Conservation (phyloP, 441 rosid species). For the Gossypium trilobum region DNA sequence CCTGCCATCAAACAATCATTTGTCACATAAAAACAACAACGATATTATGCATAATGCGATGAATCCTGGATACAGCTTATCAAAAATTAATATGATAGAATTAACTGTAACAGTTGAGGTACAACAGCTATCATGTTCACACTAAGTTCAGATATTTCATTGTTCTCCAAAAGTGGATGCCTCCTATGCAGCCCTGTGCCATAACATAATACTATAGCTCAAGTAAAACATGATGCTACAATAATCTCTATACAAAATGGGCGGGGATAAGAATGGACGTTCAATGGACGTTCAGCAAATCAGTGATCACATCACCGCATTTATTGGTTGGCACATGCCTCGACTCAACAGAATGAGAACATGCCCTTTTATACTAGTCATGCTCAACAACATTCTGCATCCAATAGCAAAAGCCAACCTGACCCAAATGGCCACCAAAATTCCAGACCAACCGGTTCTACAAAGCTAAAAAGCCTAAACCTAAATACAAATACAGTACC, state of each 20-base stretch:
- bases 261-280: background rate
- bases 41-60: background rate
- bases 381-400: background rate
- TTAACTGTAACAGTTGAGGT: background rate
- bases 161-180: background rate
- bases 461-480: background rate
- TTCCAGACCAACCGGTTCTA: background rate
- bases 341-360: background rate
- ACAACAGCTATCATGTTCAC: background rate
- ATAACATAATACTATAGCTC: background rate
- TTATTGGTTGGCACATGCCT: background rate
- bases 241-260: background rate
- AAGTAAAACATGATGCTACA: background rate
- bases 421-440: background rate
- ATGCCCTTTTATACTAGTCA: background rate
- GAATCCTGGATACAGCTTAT: background rate
- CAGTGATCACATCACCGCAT: background rate
- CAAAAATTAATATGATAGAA: background rate
- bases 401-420: background rate
- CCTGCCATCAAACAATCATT: constrained; percentile 46
- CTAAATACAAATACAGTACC: background rate
- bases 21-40: background rate
- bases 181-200: background rate
- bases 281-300: background rate
- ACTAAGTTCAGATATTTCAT: background rate